phyloP scores from a whole-genome alignment of 106 monocot species.

The Allium fistulosum region DNA sequence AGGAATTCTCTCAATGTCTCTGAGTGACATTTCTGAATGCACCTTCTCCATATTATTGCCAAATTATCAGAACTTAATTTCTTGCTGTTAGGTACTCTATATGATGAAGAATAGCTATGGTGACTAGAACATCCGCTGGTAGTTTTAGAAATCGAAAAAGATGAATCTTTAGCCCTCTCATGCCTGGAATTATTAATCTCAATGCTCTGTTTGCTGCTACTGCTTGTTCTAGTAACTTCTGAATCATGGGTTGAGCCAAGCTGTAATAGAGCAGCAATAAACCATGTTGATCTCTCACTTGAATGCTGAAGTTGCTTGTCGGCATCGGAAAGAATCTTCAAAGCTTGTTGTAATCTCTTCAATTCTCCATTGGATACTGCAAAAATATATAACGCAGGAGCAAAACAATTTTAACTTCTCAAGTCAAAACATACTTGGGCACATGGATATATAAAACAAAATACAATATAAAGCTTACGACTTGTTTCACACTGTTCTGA shows the following conservation, averaged over 20 bases:
- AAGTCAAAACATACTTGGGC: background rate
- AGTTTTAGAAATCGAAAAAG: constrained; percentile 5
- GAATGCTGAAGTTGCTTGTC: constrained; percentile 79
- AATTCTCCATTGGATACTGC: constrained; percentile 70
- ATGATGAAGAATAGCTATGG: constrained; percentile 12
- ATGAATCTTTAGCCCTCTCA: constrained; percentile 8
- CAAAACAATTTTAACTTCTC: background rate
- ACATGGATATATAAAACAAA: background rate
- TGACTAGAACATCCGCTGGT: constrained; percentile 21
- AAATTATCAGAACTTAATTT: constrained; percentile 24
- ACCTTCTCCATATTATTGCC: constrained; percentile 65
- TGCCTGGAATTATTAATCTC: constrained; percentile 2
- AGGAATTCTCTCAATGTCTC: constrained; percentile 57
- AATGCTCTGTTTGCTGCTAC: constrained; percentile 24
- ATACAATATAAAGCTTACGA: constrained; percentile 28
- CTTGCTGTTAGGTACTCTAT: constrained; percentile 6
- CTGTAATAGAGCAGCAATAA: constrained; percentile 79
- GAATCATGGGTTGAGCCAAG: constrained; percentile 48
- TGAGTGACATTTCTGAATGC: constrained; percentile 75
- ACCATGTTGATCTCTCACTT: constrained; percentile 82
- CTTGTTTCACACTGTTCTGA: constrained; percentile 22
- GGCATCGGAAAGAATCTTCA: constrained; percentile 86
- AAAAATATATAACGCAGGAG: background rate
- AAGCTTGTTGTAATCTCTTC: constrained; percentile 71
- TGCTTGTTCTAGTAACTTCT: constrained; percentile 34